A percentile compares a stretch with the other conserved stretches of the same genome.
These are phyloP conservation scores for Phaseolus lunatus DNA, from an alignment of 306 rosid species.

Conservation along the genomic window DNA sequence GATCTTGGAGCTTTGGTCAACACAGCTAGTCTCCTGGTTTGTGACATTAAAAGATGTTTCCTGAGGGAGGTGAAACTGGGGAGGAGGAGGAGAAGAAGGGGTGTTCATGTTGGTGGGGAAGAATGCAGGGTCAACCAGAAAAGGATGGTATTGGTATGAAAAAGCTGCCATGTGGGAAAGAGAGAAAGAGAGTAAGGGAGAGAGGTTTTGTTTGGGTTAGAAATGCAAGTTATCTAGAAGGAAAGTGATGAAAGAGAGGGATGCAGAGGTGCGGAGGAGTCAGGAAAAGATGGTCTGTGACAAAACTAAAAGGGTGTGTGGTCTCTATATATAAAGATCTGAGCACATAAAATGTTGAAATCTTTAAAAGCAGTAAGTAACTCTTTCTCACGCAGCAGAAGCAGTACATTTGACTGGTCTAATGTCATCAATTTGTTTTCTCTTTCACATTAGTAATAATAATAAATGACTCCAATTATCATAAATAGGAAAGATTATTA, in stretches of 20 bases:
- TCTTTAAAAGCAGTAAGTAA: slow-evolving; percentile 37
- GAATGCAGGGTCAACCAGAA: slow-evolving; percentile 59
- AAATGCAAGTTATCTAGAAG: slow-evolving; percentile 48
- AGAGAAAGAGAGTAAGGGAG: neutral
- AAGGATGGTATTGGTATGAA: slow-evolving; percentile 63
- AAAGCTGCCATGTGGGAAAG: slow-evolving; percentile 67
- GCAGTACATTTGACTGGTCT: slow-evolving; percentile 49
- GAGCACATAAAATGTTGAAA: slow-evolving; percentile 37
- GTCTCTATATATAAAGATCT: slow-evolving; percentile 58
- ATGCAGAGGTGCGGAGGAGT: slow-evolving; percentile 37
- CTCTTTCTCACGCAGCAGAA: slow-evolving; percentile 25
- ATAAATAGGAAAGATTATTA: neutral
- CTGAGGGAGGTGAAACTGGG: slow-evolving; percentile 42
- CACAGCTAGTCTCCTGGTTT: slow-evolving; percentile 54
- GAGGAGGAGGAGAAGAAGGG: slow-evolving; percentile 28
- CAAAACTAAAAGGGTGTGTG: slow-evolving; percentile 40
- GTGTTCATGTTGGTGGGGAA: slow-evolving; percentile 48
- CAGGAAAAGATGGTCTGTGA: slow-evolving; percentile 53
- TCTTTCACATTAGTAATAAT: slow-evolving; percentile 24
- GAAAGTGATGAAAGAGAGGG: slow-evolving; percentile 50
- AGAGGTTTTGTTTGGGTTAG: neutral
- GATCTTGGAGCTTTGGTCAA: slow-evolving; percentile 54
- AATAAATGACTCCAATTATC: slow-evolving; percentile 9
- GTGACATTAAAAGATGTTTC: slow-evolving; percentile 38
- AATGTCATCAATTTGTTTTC: neutral